These are phyloP conservation scores for Hypoxylon lenormandii DNA, from an alignment of 495 filamentous ascomycete genomes.

Conservation along the genomic window DNA sequence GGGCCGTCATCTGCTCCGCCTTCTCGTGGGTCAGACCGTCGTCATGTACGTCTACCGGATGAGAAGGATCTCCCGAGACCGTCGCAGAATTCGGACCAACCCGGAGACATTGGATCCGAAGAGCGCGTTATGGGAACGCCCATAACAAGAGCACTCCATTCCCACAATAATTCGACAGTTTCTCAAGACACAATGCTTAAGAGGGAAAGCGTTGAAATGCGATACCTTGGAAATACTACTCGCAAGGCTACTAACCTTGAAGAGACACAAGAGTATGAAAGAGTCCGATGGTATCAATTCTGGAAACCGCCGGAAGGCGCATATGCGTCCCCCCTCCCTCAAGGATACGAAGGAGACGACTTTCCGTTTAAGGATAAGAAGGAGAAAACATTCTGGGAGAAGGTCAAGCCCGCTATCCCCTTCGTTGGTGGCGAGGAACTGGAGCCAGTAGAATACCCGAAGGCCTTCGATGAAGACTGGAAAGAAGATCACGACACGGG, in stretches of 20 bases:
- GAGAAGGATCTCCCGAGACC: constrained; percentile 46
- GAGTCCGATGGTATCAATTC: constrained; percentile 64
- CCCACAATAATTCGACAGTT: constrained; percentile 50
- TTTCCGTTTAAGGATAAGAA: constrained; percentile 59
- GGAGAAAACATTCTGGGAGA: constrained; percentile 59
- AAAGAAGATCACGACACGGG: constrained; percentile 72
- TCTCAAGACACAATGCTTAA: constrained; percentile 54
- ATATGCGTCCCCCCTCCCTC: constrained; percentile 66
- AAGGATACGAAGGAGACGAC: constrained; percentile 58
- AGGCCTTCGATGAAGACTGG: constrained; percentile 74
- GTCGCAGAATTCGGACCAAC: constrained; percentile 43
- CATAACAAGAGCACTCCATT: constrained; percentile 46
- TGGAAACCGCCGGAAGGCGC: constrained; percentile 66
- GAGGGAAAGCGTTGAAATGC: constrained; percentile 48
- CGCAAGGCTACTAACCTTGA: constrained; percentile 59
- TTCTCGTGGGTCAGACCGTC: constrained; percentile 47
- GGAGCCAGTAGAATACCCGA: constrained; percentile 71
- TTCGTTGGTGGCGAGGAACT: constrained; percentile 54
- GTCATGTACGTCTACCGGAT: constrained; percentile 43
- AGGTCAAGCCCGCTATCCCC: constrained; percentile 58
- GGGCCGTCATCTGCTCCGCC: constrained; percentile 35
- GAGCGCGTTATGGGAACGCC: constrained; percentile 47
- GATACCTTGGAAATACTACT: constrained; percentile 57
- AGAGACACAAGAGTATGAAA: constrained; percentile 57
- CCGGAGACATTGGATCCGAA: constrained; percentile 30